phyloP scores from a whole-genome alignment of 345 rosid genomes.

The Orychophragmus violaceus region DNA sequence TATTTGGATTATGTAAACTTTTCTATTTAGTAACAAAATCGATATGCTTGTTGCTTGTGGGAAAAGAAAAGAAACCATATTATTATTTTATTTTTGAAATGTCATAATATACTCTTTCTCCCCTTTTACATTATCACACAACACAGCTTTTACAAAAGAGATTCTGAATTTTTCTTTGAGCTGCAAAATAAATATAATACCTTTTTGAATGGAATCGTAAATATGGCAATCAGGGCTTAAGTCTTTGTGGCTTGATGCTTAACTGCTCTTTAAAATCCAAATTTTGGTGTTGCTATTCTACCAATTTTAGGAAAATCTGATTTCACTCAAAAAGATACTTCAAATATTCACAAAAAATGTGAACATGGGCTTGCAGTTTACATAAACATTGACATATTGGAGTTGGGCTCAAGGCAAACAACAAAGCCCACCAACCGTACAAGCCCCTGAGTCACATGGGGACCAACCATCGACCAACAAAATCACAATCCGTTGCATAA shows the following conservation, averaged over 20 bases:
- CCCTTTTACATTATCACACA: background rate
- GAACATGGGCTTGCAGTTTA: background rate
- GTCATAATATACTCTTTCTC: background rate
- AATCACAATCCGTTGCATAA: background rate
- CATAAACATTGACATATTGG: background rate
- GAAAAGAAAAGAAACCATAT: background rate
- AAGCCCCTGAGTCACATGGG: background rate
- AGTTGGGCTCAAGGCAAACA: background rate
- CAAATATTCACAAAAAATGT: no score
- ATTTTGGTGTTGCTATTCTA: no score
- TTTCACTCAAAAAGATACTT: no score
- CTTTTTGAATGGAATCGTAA: background rate
- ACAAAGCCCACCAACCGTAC: background rate
- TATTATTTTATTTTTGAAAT: background rate
- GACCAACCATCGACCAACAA: background rate
- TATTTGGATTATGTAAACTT: no score
- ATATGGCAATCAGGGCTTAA: no score
- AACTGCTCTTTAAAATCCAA: no score
- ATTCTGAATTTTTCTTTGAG: background rate
- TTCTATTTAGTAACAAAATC: no score
- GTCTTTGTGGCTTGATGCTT: no score
- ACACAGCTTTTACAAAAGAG: background rate
- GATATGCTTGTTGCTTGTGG: no score
- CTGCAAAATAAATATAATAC: background rate
- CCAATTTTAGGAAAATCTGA: no score